Evolutionary conservation across 768 basidiomycete species (phyloP), one percentile per base, ranked within the genome.

Genomic region (Boletus bicolor): DNA sequence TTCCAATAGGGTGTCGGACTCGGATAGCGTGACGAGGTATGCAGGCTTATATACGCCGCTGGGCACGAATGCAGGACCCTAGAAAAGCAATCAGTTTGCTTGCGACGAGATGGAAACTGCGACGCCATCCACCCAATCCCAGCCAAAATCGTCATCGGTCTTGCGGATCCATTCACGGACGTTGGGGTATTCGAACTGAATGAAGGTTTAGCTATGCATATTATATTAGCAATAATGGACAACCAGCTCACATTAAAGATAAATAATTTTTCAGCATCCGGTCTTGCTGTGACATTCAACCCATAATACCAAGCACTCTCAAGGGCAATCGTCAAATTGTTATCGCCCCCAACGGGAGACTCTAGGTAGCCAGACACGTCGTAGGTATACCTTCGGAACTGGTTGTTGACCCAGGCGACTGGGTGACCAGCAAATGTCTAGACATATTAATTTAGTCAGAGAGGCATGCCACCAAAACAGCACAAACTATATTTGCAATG

Each of bases 31-130:
- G 21, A 83, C 72, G 21, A 83, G 67, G 55, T 79, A 83, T 4
- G 81, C 83, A 14, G 80, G 82, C 55, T 82, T 82, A 64, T 75
- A 76, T 28, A 84, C 75, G 1, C 82, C 82, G 44, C 73, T 74
- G 0, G 83, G 82, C 2, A 82, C 75, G 57, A 83, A 84, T 0
- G 81, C 83, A 38, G 81, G 82, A 17, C 78, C 81, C 82, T 82
- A 49, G 42, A 26, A 10, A 30, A 51, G 36, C 44, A 44, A 47
- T 41, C 26, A 43, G 54, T n/a, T 30, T 4, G 24, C 0, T 19
- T 36, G 5, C 14, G 15, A 39, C 5, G 5, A 38, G 28, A 56
- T 32, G 30, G 43, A 8, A 47, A 54, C 30, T 19, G 9, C 30
- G 4, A 34, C 21, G 24, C 26, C 21, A 4, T 53, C 26, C 54